phyloP scores from a whole-genome alignment of 2,329 filamentous ascomycete genomes.

The Penicillium sp. region DNA sequence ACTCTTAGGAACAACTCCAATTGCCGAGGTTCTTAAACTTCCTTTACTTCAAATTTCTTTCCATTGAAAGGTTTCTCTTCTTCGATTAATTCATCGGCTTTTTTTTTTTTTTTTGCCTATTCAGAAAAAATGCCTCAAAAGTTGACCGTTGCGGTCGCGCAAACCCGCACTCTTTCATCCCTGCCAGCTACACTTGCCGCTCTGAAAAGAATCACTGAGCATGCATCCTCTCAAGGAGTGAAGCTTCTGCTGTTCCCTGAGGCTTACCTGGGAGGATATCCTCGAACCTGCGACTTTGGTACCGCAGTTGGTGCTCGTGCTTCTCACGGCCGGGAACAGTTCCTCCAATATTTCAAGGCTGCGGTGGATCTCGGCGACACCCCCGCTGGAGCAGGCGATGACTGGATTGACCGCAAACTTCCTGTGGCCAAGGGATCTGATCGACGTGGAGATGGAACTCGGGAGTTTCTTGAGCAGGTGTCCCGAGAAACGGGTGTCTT shows the following conservation, averaged over 20 bases:
- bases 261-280: constrained; percentile 90
- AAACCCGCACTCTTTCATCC: constrained; percentile 49
- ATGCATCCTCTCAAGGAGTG: constrained; percentile 63
- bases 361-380: constrained; percentile 87
- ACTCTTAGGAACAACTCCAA: neutral
- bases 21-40: neutral
- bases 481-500: constrained; percentile 80
- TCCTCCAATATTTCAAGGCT: constrained; percentile 74
- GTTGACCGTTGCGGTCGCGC: constrained; percentile 51
- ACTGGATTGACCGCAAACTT: constrained; percentile 70
- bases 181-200: constrained; percentile 65
- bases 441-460: constrained; percentile 71
- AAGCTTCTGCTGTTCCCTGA: constrained; percentile 87
- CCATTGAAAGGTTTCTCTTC: neutral
- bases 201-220: constrained; percentile 65
- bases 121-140: constrained; percentile 22
- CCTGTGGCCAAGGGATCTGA: constrained; percentile 56
- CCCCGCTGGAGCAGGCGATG: constrained; percentile 68
- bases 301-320: constrained; percentile 72
- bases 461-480: constrained; percentile 78
- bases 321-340: constrained; percentile 76
- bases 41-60: neutral
- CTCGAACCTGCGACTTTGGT: constrained; percentile 78
- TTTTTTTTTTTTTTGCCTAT: neutral
- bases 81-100: neutral